Evolutionary conservation across 2,329 filamentous ascomycete species (phyloP).

Genomic region (Boeremia lycopersici): DNA sequence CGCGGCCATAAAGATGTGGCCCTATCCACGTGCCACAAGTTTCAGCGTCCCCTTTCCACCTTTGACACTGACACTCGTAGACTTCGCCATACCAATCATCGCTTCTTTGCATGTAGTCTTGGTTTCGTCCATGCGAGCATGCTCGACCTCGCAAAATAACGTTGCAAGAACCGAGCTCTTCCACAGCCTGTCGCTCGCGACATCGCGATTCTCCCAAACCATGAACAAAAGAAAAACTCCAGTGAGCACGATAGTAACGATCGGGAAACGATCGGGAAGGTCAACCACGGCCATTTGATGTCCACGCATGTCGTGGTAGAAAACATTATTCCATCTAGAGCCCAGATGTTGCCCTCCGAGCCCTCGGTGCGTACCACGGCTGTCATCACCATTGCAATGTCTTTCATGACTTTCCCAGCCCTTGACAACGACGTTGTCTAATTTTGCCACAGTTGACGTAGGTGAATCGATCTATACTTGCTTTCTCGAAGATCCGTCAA

Average conservation of each 20-base stretch:
- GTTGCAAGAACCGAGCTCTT: slow-evolving; percentile 3
- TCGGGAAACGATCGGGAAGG: neutral
- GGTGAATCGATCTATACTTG: neutral
- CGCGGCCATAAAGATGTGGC: too few relatives aligned
- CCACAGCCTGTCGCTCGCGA: neutral
- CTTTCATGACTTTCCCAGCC: neutral
- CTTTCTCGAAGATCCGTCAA: neutral
- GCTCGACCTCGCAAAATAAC: neutral
- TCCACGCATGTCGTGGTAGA: neutral
- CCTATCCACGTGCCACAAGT: too few relatives aligned
- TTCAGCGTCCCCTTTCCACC: too few relatives aligned
- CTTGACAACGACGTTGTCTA: neutral
- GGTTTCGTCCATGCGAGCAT: neutral
- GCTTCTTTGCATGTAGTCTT: neutral
- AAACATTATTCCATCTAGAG: neutral
- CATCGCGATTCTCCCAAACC: neutral
- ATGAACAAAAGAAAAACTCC: neutral
- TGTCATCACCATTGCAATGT: neutral
- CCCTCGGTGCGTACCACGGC: neutral
- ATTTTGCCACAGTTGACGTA: neutral
- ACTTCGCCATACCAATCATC: neutral
- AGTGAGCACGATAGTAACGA: neutral
- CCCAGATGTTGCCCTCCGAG: neutral
- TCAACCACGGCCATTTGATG: neutral
- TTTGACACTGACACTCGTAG: neutral